These are phyloP conservation scores for Fusarium gaditjirri DNA, from an alignment of 2,329 filamentous ascomycete genomes.

Conservation along the genomic window DNA sequence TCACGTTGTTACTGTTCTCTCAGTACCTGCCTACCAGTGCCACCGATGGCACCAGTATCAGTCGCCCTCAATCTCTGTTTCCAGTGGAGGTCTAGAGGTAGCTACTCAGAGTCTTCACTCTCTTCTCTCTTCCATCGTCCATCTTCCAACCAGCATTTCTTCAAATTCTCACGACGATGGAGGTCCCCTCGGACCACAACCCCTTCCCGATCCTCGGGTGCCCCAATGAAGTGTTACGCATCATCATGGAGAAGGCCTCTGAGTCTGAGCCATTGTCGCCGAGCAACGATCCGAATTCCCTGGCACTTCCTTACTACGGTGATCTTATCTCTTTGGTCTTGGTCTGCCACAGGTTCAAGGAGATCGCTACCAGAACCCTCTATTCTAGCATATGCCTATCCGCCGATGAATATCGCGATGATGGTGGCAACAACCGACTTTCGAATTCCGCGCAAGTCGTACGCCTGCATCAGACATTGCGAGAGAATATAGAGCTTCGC, in stretches of 20 bases:
- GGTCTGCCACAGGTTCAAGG: background rate
- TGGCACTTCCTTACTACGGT: background rate
- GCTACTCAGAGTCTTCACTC: no score
- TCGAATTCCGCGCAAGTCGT: background rate
- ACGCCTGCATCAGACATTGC: background rate
- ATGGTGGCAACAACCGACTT: no score
- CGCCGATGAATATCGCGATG: background rate
- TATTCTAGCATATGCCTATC: background rate
- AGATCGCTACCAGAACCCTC: background rate
- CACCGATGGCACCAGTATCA: background rate
- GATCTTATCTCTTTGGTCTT: background rate
- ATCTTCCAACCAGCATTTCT: background rate
- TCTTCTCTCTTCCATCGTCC: background rate
- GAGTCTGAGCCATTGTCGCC: background rate
- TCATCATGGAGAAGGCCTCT: background rate
- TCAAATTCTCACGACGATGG: background rate
- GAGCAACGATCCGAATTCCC: no score
- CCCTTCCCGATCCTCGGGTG: background rate
- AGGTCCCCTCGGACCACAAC: background rate
- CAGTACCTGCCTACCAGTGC: background rate
- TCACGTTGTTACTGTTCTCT: background rate
- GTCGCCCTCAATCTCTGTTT: background rate
- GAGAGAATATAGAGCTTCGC: background rate
- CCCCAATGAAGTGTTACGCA: background rate
- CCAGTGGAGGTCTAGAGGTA: background rate